Conservation (phyloP, 2,329 filamentous ascomycete species). For the Paecilomyces niveus region DNA sequence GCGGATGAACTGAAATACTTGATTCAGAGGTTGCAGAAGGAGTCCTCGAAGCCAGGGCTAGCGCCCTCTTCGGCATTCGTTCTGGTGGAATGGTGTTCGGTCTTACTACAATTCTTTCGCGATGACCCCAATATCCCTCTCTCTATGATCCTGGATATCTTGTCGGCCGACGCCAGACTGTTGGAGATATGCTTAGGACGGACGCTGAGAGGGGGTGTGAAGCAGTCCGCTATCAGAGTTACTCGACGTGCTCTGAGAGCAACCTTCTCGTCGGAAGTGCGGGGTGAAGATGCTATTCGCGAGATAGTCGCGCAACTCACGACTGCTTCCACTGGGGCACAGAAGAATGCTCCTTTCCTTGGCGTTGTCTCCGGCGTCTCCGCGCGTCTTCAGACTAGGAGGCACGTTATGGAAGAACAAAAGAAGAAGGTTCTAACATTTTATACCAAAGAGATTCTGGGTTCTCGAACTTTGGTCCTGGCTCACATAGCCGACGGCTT, state of each 20-base stretch:
- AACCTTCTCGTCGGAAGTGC: constrained; percentile 55
- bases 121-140: constrained; percentile 59
- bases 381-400: constrained; percentile 59
- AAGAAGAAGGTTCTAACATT: constrained; percentile 74
- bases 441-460: constrained; percentile 77
- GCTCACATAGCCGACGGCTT: constrained; percentile 66
- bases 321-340: constrained; percentile 56
- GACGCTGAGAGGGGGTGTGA: constrained; percentile 57
- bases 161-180: constrained; percentile 63
- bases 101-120: constrained; percentile 66
- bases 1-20: constrained; percentile 46
- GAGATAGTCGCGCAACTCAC: constrained; percentile 61
- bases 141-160: constrained; percentile 52
- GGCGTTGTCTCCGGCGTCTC: constrained; percentile 85
- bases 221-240: constrained; percentile 66
- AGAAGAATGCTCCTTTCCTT: constrained; percentile 69
- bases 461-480: constrained; percentile 66
- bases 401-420: constrained; percentile 54
- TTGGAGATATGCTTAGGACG: constrained; percentile 70
- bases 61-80: constrained; percentile 78
- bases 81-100: constrained; percentile 79
- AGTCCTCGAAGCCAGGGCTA: constrained; percentile 70
- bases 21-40: constrained; percentile 59
- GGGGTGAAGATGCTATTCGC: constrained; percentile 54
- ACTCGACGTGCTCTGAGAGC: constrained; percentile 74